A percentile compares a stretch with the other conserved stretches of the same genome.
Evolutionary conservation across 2,329 filamentous ascomycete species (phyloP).

Genomic region (Fusarium liriodendri): DNA sequence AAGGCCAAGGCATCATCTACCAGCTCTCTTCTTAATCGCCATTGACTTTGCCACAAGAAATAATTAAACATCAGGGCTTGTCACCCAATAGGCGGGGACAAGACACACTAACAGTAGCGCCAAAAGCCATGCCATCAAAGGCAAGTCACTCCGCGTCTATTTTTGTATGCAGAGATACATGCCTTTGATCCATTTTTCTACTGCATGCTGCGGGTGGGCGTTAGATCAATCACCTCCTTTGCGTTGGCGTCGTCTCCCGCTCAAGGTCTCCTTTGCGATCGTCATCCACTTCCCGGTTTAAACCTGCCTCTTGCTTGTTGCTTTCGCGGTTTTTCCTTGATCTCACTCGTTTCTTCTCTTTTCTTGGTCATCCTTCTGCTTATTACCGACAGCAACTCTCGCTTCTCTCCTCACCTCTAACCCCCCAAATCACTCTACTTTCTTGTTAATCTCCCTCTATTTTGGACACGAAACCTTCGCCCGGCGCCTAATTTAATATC

Average conservation of each 20-base stretch:
- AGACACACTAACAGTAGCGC: neutral
- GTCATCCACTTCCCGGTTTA: conserved; percentile 43
- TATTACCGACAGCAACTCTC: conserved; percentile 4
- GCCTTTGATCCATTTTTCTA: conserved; percentile 1
- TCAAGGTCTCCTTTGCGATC: conserved; percentile 39
- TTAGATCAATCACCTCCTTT: conserved; percentile 23
- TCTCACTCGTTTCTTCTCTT: conserved; percentile 19
- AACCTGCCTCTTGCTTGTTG: conserved; percentile 21
- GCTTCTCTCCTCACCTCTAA: conserved; percentile 15
- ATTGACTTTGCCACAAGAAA: neutral
- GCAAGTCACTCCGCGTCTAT: conserved; percentile 19
- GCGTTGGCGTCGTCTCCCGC: neutral
- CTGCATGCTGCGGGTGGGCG: conserved; percentile 22
- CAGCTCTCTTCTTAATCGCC: neutral
- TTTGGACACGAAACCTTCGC: conserved; percentile 26
- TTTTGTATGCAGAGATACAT: conserved; percentile 24
- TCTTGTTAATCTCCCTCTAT: conserved; percentile 29
- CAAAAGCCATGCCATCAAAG: conserved; percentile 13
- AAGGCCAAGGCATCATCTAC: neutral
- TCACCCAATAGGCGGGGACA: neutral
- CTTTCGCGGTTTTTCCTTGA: conserved; percentile 25
- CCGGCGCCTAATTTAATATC: conserved; percentile 34
- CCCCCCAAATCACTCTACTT: conserved; percentile 18
- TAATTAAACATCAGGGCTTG: neutral
- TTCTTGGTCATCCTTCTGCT: conserved; percentile 2